Conservation (phyloP, 148 eudicot genomes). For the Tetragonia tetragonoides region DNA sequence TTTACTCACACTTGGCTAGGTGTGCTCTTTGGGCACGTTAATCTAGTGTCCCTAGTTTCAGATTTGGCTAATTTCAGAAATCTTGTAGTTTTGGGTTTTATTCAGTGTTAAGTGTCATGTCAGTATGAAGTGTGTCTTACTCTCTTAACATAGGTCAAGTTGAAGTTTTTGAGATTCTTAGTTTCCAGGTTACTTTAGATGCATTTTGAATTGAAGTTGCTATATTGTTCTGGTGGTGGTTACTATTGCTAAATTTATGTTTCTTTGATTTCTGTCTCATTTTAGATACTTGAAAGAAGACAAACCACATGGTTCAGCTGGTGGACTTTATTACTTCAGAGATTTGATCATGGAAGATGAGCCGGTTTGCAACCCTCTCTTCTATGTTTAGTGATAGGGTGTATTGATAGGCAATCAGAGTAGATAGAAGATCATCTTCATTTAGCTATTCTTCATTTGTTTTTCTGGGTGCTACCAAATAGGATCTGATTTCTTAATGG, state of each 20-base stretch:
- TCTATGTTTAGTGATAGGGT: slow-evolving; percentile 4
- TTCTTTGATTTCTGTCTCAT: background rate
- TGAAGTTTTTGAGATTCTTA: background rate
- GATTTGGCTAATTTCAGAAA: background rate
- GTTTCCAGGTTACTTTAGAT: background rate
- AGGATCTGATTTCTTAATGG: background rate
- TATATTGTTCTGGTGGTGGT: background rate
- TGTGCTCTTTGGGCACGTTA: background rate
- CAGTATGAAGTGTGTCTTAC: too few relatives aligned
- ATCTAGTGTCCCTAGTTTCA: background rate
- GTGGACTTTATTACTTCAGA: slow-evolving; percentile 78
- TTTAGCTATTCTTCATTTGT: background rate
- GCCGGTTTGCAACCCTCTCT: slow-evolving; percentile 44
- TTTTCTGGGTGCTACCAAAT: background rate
- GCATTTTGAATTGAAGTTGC: background rate
- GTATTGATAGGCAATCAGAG: background rate
- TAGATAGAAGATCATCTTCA: background rate
- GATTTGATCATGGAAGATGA: slow-evolving; percentile 87
- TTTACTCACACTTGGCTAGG: background rate
- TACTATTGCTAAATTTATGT: background rate
- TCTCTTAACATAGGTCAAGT: too few relatives aligned
- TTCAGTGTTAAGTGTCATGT: background rate
- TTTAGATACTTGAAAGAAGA: slow-evolving; percentile 90
- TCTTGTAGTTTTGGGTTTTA: background rate
- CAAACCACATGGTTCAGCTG: slow-evolving; percentile 95